phyloP scores from a whole-genome alignment of 352 stramenopile species.

The Hyaloperonospora brassicae region DNA sequence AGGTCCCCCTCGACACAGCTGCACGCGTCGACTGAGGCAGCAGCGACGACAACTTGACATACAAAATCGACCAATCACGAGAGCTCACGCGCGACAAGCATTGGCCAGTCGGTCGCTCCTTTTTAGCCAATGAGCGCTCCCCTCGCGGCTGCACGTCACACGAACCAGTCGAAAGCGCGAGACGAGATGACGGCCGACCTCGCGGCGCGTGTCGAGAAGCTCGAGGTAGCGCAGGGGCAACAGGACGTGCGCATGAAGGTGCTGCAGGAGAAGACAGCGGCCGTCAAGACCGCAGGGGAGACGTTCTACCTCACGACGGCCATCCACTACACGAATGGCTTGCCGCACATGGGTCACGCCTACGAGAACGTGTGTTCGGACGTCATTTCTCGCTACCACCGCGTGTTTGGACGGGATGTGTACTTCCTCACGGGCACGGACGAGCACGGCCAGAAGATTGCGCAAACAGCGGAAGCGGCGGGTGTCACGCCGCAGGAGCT shows the following conservation, averaged over 20 bases:
- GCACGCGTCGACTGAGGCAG: too few species aligned
- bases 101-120: too few species aligned
- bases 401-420: conserved; percentile 76
- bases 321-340: conserved; percentile 98
- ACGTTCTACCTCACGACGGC: conserved; percentile 97
- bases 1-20: too few species aligned
- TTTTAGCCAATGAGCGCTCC: conserved; percentile 15
- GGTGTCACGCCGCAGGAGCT: conserved; percentile 91
- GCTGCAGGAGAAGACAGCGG: conserved; percentile 31
- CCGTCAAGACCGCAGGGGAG: conserved; percentile 35
- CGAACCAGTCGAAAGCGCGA: conserved; percentile 1
- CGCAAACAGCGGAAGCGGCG: conserved; percentile 90
- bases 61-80: too few species aligned
- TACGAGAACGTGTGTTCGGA: conserved; percentile 97
- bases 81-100: background rate
- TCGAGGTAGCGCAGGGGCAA: conserved; percentile 40
- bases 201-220: conserved; percentile 30
- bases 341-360: conserved; percentile 97
- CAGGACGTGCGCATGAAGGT: conserved; percentile 29
- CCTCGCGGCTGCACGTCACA: background rate
- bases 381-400: conserved; percentile 94
- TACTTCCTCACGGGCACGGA: conserved; percentile 90
- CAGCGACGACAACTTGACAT: too few species aligned
- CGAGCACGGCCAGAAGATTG: conserved; percentile 99
- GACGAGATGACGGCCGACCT: conserved; percentile 9